A percentile compares a stretch with the other conserved stretches of the same genome.
Evolutionary conservation across 257 asterid genomes (phyloP).

Genomic region (Nicotiana otophora): DNA sequence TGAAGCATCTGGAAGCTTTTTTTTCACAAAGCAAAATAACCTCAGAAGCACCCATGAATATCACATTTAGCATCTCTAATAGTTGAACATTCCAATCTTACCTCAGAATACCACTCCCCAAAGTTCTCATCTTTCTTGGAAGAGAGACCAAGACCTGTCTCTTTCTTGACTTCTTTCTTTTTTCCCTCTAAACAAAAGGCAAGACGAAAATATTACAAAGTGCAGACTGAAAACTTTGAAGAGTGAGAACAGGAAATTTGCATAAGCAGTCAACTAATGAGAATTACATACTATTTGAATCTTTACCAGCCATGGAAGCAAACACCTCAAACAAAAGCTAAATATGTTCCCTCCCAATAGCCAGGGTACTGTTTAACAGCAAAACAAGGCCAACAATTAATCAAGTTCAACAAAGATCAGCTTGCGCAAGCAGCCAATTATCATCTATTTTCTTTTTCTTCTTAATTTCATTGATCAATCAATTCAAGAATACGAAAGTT

Average conservation of each 20-base stretch:
- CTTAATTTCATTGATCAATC: neutral
- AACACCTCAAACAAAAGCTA: slow-evolving; percentile 3
- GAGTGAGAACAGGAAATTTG: neutral
- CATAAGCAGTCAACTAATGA: neutral
- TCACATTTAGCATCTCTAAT: neutral
- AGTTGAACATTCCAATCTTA: neutral
- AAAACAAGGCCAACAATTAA: neutral
- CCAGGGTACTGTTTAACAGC: neutral
- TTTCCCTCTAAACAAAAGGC: slow-evolving; percentile 54
- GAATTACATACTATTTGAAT: neutral
- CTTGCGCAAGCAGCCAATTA: neutral
- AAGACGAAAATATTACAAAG: neutral
- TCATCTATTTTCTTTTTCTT: neutral
- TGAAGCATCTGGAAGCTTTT: neutral
- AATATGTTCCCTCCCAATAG: neutral
- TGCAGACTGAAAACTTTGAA: neutral
- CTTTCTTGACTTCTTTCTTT: neutral
- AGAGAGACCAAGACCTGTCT: too few species aligned
- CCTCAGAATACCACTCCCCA: too few species aligned
- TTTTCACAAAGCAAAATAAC: neutral
- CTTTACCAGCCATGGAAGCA: slow-evolving; percentile 9
- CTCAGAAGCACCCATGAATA: neutral
- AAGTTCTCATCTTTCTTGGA: too few species aligned
- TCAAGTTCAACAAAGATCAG: neutral
- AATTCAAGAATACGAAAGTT: neutral